A percentile compares a stretch with the other conserved stretches of the same genome.
These are phyloP conservation scores for Cladosporium sp. DNA, from an alignment of 2,329 filamentous ascomycete genomes.

Conservation along the genomic window DNA sequence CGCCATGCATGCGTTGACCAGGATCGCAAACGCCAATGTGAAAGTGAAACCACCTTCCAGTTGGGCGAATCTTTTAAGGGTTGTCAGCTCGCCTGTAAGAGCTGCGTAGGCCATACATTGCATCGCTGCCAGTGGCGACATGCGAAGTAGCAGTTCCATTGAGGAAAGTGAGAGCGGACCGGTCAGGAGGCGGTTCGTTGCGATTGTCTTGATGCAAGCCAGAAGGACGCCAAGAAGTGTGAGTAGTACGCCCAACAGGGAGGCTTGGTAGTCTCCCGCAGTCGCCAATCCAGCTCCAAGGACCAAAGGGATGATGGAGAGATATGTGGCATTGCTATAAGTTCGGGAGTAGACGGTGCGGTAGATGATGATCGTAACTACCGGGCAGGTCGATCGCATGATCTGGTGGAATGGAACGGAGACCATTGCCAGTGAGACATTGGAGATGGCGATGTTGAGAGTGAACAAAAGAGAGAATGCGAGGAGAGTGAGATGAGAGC, in stretches of 20 bases:
- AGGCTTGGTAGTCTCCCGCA: constrained; percentile 59
- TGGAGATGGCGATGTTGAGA: constrained; percentile 60
- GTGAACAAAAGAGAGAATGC: constrained; percentile 59
- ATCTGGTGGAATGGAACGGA: constrained; percentile 64
- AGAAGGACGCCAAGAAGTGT: constrained; percentile 36
- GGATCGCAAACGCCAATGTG: constrained; percentile 15
- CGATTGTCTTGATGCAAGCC: constrained; percentile 53
- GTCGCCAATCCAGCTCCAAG: constrained; percentile 57
- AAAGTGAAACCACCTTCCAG: constrained; percentile 15
- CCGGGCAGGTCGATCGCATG: constrained; percentile 56
- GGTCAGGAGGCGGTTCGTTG: constrained; percentile 61
- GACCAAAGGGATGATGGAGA: constrained; percentile 57
- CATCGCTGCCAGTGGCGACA: constrained; percentile 55
- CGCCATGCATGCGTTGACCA: constrained; percentile 25
- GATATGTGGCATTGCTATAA: constrained; percentile 54
- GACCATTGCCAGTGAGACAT: constrained; percentile 56
- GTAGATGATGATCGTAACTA: constrained; percentile 60
- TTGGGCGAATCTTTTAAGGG: constrained; percentile 14
- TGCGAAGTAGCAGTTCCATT: constrained; percentile 57
- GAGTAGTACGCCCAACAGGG: constrained; percentile 43
- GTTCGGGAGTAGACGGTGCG: constrained; percentile 51
- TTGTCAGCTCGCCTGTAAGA: constrained; percentile 45
- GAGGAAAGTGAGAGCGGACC: constrained; percentile 54
- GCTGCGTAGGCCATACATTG: constrained; percentile 51
- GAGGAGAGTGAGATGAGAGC: constrained; percentile 52